Evolutionary conservation across 345 rosid genomes (phyloP), one percentile per base, ranked within the genome.

Genomic region (Rhizophora apiculata): DNA sequence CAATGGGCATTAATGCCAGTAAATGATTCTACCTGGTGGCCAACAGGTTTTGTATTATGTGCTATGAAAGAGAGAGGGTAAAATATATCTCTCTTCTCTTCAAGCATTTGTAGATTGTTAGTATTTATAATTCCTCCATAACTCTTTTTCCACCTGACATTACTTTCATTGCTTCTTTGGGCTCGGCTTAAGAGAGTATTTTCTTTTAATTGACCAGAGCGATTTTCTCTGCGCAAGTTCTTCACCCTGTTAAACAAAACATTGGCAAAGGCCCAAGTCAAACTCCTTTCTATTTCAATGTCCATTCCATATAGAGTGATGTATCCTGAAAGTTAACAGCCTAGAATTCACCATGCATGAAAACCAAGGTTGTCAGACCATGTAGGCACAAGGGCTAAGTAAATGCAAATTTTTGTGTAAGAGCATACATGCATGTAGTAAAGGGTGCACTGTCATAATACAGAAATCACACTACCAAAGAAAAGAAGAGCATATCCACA

Each of bases 11-110:
- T 43, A 43, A 43, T 43, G 49, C 19, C 3, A 13, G 19, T 13
- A 43, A 43, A 43, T 43, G 49, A 9, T 6, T 27, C 29, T 76
- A 92, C 99, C 98, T 92, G 99, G 77, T 90, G 99, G 80, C 98
- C 98, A 81, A 92, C 94, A 72, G 99, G 98, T 87, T 92, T 96
- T 10, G 98, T 89, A 67, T 96, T 96, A 76, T 90, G 96, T 72
- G 92, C 87, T 77, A 92, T 69, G 68, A 90, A 89, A 82, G 98
- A 92, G 87, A 92, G 89, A 79, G 82, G 78, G 71, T 77, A 92
- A 85, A 90, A 89, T 78, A 86, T 60, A 82, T 89, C 91, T 85
- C 94, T 89, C 93, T 84, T 90, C 83, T 92, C 94, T 77, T 85
- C 84, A 71, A 96, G 89, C 85, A 78, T 81, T 60, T 82, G 83